A percentile compares a stretch with the other conserved stretches of the same genome.
Evolutionary conservation across 371 early-diverging fungal genomes (phyloP).

Genomic region (Nematocida homosporus): DNA sequence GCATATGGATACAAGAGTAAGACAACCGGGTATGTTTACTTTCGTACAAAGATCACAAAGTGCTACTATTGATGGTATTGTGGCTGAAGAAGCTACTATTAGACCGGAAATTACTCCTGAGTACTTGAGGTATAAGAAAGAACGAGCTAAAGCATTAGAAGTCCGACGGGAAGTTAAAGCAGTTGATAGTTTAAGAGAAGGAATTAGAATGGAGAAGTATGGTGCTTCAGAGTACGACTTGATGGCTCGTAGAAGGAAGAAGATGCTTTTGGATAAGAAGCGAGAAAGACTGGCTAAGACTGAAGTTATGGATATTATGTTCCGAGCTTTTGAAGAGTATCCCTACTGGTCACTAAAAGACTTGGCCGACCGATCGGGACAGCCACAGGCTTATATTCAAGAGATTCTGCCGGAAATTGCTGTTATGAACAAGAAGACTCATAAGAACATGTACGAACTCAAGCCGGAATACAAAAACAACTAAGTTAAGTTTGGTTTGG

Average conservation of each 20-base stretch:
- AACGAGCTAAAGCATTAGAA: background rate
- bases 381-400: constrained; percentile 69
- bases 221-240: constrained; percentile 65
- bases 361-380: constrained; percentile 67
- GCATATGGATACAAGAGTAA: constrained; percentile 15
- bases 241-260: constrained; percentile 66
- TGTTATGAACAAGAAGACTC: constrained; percentile 67
- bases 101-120: constrained; percentile 64
- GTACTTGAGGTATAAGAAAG: constrained; percentile 65
- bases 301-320: constrained; percentile 68
- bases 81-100: constrained; percentile 61
- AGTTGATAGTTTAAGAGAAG: constrained; percentile 65
- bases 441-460: constrained; percentile 67
- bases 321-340: constrained; percentile 68
- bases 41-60: constrained; percentile 33
- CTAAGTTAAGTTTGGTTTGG: too few relatives aligned
- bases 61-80: constrained; percentile 58
- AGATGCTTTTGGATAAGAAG: constrained; percentile 66
- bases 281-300: constrained; percentile 67
- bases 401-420: constrained; percentile 67
- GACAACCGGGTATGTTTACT: constrained; percentile 42
- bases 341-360: constrained; percentile 68
- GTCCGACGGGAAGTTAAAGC: constrained; percentile 25
- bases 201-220: constrained; percentile 61
- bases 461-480: constrained; percentile 64